Base-by-base conservation (phyloP, 2,329 filamentous ascomycete genomes). In the Trichoderma hamatum region DNA sequence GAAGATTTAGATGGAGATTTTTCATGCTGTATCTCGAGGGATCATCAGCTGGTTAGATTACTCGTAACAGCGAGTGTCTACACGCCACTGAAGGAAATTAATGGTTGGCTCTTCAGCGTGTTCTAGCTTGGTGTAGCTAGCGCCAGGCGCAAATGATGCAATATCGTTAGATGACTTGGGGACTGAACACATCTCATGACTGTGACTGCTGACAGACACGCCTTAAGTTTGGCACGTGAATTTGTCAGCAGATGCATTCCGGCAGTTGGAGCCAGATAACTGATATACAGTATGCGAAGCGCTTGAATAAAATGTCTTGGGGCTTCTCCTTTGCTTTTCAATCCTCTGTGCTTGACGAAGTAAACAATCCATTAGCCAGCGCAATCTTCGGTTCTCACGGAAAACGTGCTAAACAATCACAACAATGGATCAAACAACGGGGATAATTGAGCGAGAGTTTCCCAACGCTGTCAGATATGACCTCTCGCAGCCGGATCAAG, bases 401-500 rank as follows among this genome's bases (percentile, higher is more conserved):
- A 49, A 63, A 63, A 13, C 30, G 36, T 39, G 24, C 19, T 9
- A 6, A 39, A 7, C 13, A 36, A 9, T 3, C 5, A n/a, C 7
- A 0, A 55, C 1, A 30, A 49, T 54, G 60, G 61, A 64, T 36
- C 61, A 54, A 39, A 54, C 52, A 2, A 46, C 70, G 2, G n/a
- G 26, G 19, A 52, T 72, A 51, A 71, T 76, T 1, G 36, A 70
- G 4, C 72, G 73, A 19, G 69, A 68, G 0, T 69, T 73, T 0
- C 74, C 73, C 5, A 71, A 74, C 3, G 73, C 69, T 0, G 73
- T 76, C 4, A 71, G 28, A 3, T 76, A 77, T 30, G 69, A 84
- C 72, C 79, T 85, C 24, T 79, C 81, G 0, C 67, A 70, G 5
- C 71, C 73, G 1, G 75, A 75, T 43, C 75, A 79, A 36, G 80